Evolutionary conservation across 2,329 filamentous ascomycete species (phyloP).

Genomic region (Canariomyces notabilis): DNA sequence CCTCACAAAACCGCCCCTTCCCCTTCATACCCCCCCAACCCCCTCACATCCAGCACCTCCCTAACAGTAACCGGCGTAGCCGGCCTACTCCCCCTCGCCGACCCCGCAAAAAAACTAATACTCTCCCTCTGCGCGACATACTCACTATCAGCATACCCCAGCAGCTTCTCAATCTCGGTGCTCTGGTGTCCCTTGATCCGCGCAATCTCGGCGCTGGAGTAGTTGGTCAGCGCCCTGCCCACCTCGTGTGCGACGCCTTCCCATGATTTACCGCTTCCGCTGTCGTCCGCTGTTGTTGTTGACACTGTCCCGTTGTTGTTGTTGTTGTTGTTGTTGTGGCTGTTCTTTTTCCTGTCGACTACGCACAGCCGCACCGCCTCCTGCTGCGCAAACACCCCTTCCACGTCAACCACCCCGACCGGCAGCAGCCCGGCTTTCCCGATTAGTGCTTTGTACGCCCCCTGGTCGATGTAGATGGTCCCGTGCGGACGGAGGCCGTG

Average conservation of each 20-base stretch:
- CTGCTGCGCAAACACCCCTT: conserved; percentile 83
- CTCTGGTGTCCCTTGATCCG: conserved; percentile 82
- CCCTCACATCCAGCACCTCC: conserved; percentile 17
- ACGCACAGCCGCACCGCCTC: conserved; percentile 86
- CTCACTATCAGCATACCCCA: conserved; percentile 92
- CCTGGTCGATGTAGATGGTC: conserved; percentile 87
- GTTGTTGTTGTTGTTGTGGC: conserved; percentile 19
- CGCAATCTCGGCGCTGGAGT: conserved; percentile 76
- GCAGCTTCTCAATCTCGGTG: conserved; percentile 68
- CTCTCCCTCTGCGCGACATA: conserved; percentile 89
- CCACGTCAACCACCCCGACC: conserved; percentile 84
- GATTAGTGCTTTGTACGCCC: conserved; percentile 72
- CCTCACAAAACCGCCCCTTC: conserved; percentile 9
- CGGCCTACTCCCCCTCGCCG: conserved; percentile 43
- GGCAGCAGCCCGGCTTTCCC: conserved; percentile 85
- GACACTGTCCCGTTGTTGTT: not conserved
- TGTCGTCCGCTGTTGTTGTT: not conserved
- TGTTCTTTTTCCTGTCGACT: conserved; percentile 52
- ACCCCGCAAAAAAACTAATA: conserved; percentile 62
- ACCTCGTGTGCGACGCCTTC: conserved; percentile 61
- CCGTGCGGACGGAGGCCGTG: conserved; percentile 89
- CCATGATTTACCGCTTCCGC: conserved; percentile 39
- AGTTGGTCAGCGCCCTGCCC: conserved; percentile 86
- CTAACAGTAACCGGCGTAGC: conserved; percentile 34
- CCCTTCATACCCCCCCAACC: conserved; percentile 24